These are phyloP conservation scores for Geotrichum carabidarum DNA, from an alignment of 1,139 yeast species.

Conservation along the genomic window DNA sequence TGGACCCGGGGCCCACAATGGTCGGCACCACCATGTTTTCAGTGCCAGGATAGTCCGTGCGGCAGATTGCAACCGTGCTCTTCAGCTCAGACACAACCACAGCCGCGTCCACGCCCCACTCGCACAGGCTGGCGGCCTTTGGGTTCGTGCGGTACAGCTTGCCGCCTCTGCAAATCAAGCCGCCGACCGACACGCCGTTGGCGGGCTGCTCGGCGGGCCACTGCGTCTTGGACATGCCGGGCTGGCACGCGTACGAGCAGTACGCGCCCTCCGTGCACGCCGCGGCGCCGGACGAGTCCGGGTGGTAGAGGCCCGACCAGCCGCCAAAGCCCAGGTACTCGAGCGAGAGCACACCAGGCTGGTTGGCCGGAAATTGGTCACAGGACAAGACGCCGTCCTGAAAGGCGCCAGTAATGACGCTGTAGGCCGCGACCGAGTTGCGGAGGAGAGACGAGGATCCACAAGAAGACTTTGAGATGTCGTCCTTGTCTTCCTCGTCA, in stretches of 20 bases:
- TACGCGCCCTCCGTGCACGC: conserved; percentile 80
- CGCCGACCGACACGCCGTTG: conserved; percentile 87
- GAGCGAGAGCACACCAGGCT: conserved; percentile 74
- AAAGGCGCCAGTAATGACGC: conserved; percentile 54
- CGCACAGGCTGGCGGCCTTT: conserved; percentile 62
- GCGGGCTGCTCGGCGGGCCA: conserved; percentile 87
- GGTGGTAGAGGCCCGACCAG: conserved; percentile 77
- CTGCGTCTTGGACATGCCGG: conserved; percentile 96
- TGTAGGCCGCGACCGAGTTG: conserved; percentile 51
- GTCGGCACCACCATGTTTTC: conserved; percentile 98
- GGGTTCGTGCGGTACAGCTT: conserved; percentile 73
- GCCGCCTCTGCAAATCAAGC: conserved; percentile 72
- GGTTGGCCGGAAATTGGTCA: conserved; percentile 76
- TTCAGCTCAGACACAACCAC: conserved; percentile 59
- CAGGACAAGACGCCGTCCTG: conserved; percentile 78
- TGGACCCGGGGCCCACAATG: conserved; percentile 60
- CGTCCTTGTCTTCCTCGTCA: conserved; percentile 12
- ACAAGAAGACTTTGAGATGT: conserved; percentile 28
- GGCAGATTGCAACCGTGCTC: conserved; percentile 76
- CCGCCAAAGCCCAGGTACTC: conserved; percentile 84
- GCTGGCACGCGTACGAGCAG: conserved; percentile 95
- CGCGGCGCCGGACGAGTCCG: conserved; percentile 52
- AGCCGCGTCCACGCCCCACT: conserved; percentile 73
- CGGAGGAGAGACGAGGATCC: conserved; percentile 38
- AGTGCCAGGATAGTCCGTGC: conserved; percentile 98